Percentiles rank a stretch among this genome's conserved stretches.
phyloP scores from a whole-genome alignment of 1,139 yeast species.

The Saccharomyces pastorianus region DNA sequence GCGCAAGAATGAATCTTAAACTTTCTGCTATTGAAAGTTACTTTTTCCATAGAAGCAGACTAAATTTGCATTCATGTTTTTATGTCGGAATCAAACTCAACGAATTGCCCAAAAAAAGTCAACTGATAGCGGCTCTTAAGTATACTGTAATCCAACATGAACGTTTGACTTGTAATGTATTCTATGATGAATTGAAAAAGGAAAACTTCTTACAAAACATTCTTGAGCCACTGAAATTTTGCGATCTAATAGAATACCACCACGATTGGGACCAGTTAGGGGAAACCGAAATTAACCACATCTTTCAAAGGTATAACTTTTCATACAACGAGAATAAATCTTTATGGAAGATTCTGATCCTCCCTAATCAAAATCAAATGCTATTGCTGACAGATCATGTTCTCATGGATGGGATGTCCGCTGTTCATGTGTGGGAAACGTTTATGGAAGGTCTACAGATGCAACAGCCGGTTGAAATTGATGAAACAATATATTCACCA shows the following conservation, averaged over 20 bases:
- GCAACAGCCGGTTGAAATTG: neutral
- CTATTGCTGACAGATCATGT: conserved; percentile 21
- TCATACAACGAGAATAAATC: conserved; percentile 13
- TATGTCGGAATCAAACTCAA: conserved; percentile 18
- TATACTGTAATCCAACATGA: conserved; percentile 12
- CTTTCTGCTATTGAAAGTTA: conserved; percentile 20
- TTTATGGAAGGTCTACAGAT: conserved; percentile 12
- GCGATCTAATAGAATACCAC: conserved; percentile 19
- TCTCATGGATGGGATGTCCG: conserved; percentile 27
- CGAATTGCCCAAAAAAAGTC: conserved; percentile 12
- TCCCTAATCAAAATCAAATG: conserved; percentile 12
- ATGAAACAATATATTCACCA: neutral
- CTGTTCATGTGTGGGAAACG: conserved; percentile 17
- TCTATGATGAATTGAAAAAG: conserved; percentile 2
- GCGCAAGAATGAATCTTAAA: conserved; percentile 4
- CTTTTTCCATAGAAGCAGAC: conserved; percentile 19
- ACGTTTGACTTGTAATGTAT: conserved; percentile 18
- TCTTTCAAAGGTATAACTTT: conserved; percentile 19
- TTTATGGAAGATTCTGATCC: conserved; percentile 23
- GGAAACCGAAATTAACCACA: conserved; percentile 13
- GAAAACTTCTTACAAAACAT: conserved; percentile 5
- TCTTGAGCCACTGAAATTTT: conserved; percentile 9
- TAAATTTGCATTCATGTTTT: conserved; percentile 24
- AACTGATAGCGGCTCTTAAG: conserved; percentile 11
- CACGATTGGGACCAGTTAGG: conserved; percentile 11